Base-by-base conservation (phyloP, 371 early-diverging fungal genomes). In the Encephalitozoon romaleae region DNA sequence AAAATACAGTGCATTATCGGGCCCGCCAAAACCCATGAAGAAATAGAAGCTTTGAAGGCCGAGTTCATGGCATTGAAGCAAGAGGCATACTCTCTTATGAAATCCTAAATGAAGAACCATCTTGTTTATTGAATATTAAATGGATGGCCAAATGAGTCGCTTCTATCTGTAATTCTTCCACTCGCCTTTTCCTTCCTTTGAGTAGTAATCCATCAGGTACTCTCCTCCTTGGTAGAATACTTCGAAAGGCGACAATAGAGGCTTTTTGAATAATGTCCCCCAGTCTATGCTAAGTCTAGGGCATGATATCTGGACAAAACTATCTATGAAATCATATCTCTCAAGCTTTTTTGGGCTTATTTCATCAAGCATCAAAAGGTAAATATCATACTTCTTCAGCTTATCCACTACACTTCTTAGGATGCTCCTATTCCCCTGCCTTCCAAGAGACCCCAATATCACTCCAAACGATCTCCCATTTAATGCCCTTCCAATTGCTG, bases 221-320 rank as follows among this genome's bases (percentile, higher is more conserved):
- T 63, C 65, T 11, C 67, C 79, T 2, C 93, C 91, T 18, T 26
- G 47, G n/a, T 76, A 77, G 0, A 92, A 90, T 9, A 92, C 93
- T 85, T 98, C 99, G 82, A 95, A 98, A 0, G 97, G 94, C 11
- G 91, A 91, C 42, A 98, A 83, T 45, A 98, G 84, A 12, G 99
- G 97, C 78, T 90, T 93, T 2, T 88, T 82, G 84, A 94, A 98
- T 0, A 93, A 90, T 81, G 91, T 92, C 0, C 98, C 98, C 99
- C 99, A 99, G 85, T 99, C 99, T 43, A 96, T 96, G 2, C 94
- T 93, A 47, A 99, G 86, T 23, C 99, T 84, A 39, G 99, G 98
- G 83, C 99, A 99, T 0, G 94, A 91, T 52, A 95, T 89, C 83
- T 99, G 98, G 64, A 99, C 90, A 90, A 93, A 96, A 38, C 88